phyloP scores from a whole-genome alignment of 805 yeast species.

The Komagataella kurtzmanii region DNA sequence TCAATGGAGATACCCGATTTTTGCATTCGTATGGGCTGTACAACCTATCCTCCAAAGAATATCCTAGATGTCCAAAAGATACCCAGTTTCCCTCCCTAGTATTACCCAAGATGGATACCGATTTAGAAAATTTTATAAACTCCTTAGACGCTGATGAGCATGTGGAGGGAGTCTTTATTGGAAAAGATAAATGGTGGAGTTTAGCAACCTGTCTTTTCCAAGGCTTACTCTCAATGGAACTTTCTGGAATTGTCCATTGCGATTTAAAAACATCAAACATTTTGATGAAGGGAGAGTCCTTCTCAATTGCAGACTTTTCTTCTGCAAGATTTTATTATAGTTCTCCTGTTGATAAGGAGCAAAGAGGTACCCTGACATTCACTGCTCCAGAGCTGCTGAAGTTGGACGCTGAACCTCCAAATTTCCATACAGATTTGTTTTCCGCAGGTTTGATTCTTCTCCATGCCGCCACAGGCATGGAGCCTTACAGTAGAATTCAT shows the following conservation, averaged over 20 bases:
- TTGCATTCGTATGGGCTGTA: conserved; percentile 2
- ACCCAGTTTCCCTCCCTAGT: conserved; percentile 13
- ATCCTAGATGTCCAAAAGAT: not conserved
- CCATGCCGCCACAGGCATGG: conserved; percentile 29
- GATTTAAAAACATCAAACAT: conserved; percentile 35
- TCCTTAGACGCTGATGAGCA: not conserved
- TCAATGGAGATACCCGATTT: not conserved
- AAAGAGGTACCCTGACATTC: conserved; percentile 23
- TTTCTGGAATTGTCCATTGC: conserved; percentile 25
- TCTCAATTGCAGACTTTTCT: conserved; percentile 35
- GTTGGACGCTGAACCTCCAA: conserved; percentile 13
- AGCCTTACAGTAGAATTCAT: conserved; percentile 23
- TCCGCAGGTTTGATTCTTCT: conserved; percentile 32
- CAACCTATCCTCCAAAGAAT: conserved; percentile 1
- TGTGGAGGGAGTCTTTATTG: conserved; percentile 9
- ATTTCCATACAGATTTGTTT: conserved; percentile 26
- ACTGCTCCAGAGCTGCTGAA: conserved; percentile 32
- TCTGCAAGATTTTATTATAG: conserved; percentile 14
- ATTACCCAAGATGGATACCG: conserved; percentile 13
- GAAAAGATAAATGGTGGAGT: conserved; percentile 17
- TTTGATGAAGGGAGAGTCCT: conserved; percentile 13
- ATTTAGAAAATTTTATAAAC: conserved; percentile 13
- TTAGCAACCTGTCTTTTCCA: conserved; percentile 14
- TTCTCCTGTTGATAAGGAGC: conserved; percentile 7
- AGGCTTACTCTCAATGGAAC: conserved; percentile 13